phyloP scores from a whole-genome alignment of 257 asterid genomes.

The Lithospermum erythrorhizon region DNA sequence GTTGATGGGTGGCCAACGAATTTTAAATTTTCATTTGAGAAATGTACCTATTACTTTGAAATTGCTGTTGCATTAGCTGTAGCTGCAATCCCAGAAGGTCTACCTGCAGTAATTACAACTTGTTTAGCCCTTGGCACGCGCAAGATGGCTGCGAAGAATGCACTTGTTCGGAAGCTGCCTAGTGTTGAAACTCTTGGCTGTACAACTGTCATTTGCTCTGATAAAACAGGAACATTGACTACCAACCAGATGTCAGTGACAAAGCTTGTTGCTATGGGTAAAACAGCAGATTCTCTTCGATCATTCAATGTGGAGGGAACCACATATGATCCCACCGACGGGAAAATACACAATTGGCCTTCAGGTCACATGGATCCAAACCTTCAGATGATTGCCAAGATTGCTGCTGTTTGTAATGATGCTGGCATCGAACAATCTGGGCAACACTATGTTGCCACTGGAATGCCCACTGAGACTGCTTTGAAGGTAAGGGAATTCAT shows the following conservation, averaged over 20 bases:
- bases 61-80: conserved; percentile 99
- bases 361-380: conserved; percentile 58
- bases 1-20: conserved; percentile 97
- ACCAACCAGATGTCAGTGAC: conserved; percentile 98
- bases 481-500: conserved; percentile 48
- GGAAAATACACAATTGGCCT: conserved; percentile 71
- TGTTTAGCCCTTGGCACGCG: conserved; percentile 99
- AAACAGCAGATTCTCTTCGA: conserved; percentile 34
- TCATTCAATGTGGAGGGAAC: conserved; percentile 78
- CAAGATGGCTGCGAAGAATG: conserved; percentile 99
- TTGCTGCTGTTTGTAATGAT: conserved; percentile 94
- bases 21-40: conserved; percentile 93
- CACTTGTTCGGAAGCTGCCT: conserved; percentile 97
- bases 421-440: conserved; percentile 80
- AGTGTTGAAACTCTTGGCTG: conserved; percentile 99
- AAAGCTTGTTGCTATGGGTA: conserved; percentile 76
- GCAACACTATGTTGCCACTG: conserved; percentile 59
- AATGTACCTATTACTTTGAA: conserved; percentile 97
- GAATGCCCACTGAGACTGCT: conserved; percentile 96
- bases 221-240: conserved; percentile 92
- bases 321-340: conserved; percentile 76
- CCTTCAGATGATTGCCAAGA: conserved; percentile 82
- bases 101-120: conserved; percentile 95
- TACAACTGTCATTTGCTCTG: conserved; percentile 97
- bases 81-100: conserved; percentile 99